A percentile compares a stretch with the other conserved stretches of the same genome.
Conservation (phyloP, 2,329 filamentous ascomycete genomes). For the Ceratocystis destructans region DNA sequence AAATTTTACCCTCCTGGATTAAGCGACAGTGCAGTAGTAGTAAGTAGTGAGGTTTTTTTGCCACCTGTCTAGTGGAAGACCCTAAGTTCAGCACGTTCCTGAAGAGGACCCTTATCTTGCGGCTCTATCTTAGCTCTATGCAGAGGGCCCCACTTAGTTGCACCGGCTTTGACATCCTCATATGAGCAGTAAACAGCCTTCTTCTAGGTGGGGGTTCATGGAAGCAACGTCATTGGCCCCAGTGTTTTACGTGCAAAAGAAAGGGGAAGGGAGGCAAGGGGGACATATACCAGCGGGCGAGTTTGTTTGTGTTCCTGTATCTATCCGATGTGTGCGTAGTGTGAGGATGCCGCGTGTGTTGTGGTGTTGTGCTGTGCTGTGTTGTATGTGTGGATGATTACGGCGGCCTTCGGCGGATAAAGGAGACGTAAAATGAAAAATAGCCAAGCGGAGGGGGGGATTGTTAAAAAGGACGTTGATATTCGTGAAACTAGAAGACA, state of each 20-base stretch:
- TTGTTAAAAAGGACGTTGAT: neutral
- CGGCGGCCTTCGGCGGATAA: neutral
- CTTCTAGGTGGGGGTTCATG: neutral
- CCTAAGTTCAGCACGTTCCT: slow-evolving; percentile 5
- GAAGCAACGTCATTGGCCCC: slow-evolving; percentile 17
- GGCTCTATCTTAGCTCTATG: slow-evolving; percentile 5
- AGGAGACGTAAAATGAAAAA: neutral
- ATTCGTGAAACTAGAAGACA: neutral
- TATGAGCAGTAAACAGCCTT: slow-evolving; percentile 1
- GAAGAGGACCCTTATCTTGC: slow-evolving; percentile 3
- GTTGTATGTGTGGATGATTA: too few species aligned
- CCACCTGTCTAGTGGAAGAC: neutral
- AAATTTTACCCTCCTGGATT: neutral
- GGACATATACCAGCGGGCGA: neutral
- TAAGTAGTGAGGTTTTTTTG: neutral
- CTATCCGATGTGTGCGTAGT: too few species aligned
- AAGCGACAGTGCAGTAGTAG: neutral
- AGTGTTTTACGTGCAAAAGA: neutral
- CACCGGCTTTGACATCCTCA: slow-evolving; percentile 18
- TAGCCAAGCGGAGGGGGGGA: too few species aligned
- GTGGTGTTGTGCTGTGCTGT: too few species aligned
- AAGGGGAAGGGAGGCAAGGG: neutral
- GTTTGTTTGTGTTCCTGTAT: neutral
- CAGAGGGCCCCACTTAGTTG: slow-evolving; percentile 10
- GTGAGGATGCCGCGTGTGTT: too few species aligned